These are phyloP conservation scores for Blastosporella zonata DNA, from an alignment of 1,284 basidiomycete genomes.

Conservation along the genomic window DNA sequence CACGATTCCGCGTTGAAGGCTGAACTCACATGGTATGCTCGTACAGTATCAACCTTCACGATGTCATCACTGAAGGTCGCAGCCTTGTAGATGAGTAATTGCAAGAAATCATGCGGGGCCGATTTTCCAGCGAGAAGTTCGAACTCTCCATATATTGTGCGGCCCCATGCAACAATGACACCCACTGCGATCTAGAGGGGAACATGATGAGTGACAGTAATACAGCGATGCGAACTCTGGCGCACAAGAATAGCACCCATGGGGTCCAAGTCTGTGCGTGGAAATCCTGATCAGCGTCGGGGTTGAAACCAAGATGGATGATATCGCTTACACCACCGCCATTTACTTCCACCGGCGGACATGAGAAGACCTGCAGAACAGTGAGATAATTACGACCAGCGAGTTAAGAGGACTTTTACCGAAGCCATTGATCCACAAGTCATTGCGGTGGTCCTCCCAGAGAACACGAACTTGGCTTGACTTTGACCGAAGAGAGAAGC, in stretches of 20 bases:
- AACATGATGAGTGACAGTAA: conserved; percentile 14
- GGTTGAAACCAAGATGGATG: conserved; percentile 4
- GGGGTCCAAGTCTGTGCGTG: conserved; percentile 69
- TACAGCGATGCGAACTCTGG: conserved; percentile 2
- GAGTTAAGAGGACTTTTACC: conserved; percentile 35
- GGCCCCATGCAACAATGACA: conserved; percentile 80
- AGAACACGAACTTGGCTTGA: conserved; percentile 91
- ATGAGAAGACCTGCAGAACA: conserved; percentile 30
- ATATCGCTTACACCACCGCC: conserved; percentile 79
- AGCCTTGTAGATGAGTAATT: conserved; percentile 91
- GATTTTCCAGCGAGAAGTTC: conserved; percentile 87
- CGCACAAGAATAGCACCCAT: conserved; percentile 75
- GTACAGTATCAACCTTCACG: conserved; percentile 82
- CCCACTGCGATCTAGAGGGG: conserved; percentile 65
- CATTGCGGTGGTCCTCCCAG: conserved; percentile 95
- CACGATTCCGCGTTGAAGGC: conserved; percentile 10
- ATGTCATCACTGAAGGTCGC: conserved; percentile 88
- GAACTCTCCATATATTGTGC: conserved; percentile 80
- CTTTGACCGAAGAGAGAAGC: conserved; percentile 71
- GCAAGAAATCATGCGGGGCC: conserved; percentile 87
- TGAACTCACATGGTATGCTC: conserved; percentile 77
- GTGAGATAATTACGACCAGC: conserved; percentile 8
- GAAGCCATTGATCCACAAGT: conserved; percentile 80
- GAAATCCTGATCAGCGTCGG: conserved; percentile 7
- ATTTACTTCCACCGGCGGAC: conserved; percentile 87